Evolutionary conservation across 2,329 filamentous ascomycete species (phyloP), one percentile per base, ranked within the genome.

Genomic region (Clonostachys sp.): DNA sequence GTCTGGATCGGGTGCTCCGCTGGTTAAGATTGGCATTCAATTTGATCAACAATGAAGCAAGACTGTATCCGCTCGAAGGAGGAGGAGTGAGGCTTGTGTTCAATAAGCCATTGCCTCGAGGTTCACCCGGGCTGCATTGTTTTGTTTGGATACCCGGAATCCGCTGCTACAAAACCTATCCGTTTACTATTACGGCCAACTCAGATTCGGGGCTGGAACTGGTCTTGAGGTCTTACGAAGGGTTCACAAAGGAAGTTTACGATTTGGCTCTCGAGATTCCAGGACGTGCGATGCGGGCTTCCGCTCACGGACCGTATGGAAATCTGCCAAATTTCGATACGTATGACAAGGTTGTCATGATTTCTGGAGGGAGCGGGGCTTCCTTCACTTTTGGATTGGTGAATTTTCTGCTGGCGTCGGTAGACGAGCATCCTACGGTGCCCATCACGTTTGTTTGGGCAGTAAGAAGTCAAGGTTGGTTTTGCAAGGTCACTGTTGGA

Each of bases 101-200:
- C 14, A 70, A 71, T 53, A 73, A 69, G 17, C 66, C 68, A 1
- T 57, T 67, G 1, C 53, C 55, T 14, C 52, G 59, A 6, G 17
- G 12, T 6, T 66, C 68, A 2, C 44, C 55, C 0, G 57, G 57
- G 33, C 48, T 49, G 1, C 77, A 83, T 51, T 76, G 74, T 50
- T 81, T 78, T 47, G 57, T 82, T 24, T 81, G 76, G 74, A 69
- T 82, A 6, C 79, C 78, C 0, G 59, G 64, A 3, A 68, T 83
- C 35, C 70, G 75, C n/a, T 49, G 62, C 2, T 64, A 74, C 16
- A 71, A 82, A 55, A 76, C 66, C 1, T 78, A 83, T 51, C 78
- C 78, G 1, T 81, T 81, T 49, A 81, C 76, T 0, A 73, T 81
- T 38, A 72, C 77, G 33, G 59, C 63, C 4, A 71, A 65, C 6